Conservation (phyloP, 2,329 filamentous ascomycete genomes). For the Diaporthe citrichinensis region DNA sequence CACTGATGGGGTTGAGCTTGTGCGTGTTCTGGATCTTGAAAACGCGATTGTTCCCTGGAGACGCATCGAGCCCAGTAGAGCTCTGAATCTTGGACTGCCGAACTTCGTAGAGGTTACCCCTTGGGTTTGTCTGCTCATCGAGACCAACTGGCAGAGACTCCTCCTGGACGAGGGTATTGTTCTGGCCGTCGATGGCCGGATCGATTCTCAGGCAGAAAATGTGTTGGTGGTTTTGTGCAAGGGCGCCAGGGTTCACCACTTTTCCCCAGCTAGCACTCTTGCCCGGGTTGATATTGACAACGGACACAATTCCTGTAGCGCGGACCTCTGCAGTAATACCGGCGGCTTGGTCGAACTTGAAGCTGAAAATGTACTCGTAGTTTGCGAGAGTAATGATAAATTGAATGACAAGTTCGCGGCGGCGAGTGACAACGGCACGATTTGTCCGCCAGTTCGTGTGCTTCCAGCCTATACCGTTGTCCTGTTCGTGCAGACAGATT, state of each 20-base stretch:
- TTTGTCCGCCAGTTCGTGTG: constrained; percentile 68
- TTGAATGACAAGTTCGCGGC: constrained; percentile 67
- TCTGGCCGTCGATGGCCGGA: not conserved
- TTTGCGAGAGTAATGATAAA: constrained; percentile 70
- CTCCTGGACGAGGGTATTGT: not conserved
- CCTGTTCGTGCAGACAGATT: constrained; percentile 70
- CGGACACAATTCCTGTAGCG: not conserved
- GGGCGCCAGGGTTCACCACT: not conserved
- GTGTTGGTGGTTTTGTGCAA: not conserved
- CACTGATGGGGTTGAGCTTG: not conserved
- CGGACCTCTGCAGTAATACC: not conserved
- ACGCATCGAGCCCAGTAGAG: not conserved
- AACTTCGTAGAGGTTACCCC: not conserved
- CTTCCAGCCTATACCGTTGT: constrained; percentile 71
- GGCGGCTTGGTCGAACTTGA: not conserved
- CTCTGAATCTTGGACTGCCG: not conserved
- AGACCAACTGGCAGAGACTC: not conserved
- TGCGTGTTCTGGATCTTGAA: not conserved
- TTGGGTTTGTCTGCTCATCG: not conserved
- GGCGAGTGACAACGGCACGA: constrained; percentile 63
- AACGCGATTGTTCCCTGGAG: not conserved
- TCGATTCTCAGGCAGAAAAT: not conserved
- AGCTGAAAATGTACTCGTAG: constrained; percentile 62
- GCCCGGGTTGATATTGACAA: not conserved
- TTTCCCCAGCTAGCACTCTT: not conserved